These are phyloP conservation scores for Boletus patriciae DNA, from an alignment of 768 basidiomycete genomes.

Conservation along the genomic window DNA sequence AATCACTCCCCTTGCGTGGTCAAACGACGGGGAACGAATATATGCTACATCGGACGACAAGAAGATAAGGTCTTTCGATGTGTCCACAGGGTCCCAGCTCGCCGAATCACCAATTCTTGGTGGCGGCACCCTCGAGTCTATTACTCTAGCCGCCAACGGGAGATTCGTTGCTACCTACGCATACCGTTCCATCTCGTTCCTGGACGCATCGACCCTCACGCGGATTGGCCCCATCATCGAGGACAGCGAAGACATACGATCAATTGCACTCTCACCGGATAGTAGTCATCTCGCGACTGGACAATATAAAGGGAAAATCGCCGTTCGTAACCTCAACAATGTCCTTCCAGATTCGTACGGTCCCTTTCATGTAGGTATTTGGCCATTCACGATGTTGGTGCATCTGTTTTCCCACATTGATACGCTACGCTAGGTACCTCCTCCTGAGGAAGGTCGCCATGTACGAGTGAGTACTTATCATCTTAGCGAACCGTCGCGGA, in stretches of 20 bases:
- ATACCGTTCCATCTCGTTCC: neutral
- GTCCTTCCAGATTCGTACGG: slow-evolving; percentile 7
- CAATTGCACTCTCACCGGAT: slow-evolving; percentile 3
- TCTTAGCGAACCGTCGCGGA: neutral
- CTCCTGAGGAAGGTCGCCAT: too few species aligned
- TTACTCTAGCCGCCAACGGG: neutral
- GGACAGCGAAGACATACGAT: neutral
- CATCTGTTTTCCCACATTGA: too few species aligned
- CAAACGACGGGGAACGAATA: neutral
- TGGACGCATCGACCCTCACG: neutral
- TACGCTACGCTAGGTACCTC: too few species aligned
- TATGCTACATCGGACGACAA: neutral
- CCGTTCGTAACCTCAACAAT: neutral
- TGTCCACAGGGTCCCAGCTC: neutral
- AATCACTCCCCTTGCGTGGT: neutral
- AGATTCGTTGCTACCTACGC: neutral
- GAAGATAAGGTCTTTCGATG: neutral
- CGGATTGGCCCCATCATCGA: neutral
- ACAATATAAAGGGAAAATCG: neutral
- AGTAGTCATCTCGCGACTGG: slow-evolving; percentile 1
- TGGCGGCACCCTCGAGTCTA: neutral
- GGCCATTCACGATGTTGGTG: neutral
- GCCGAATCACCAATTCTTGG: neutral
- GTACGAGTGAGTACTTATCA: neutral
- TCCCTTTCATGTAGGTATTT: neutral